Base-by-base conservation (phyloP, 2,329 filamentous ascomycete genomes). In the Cryphonectria nitschkei region DNA sequence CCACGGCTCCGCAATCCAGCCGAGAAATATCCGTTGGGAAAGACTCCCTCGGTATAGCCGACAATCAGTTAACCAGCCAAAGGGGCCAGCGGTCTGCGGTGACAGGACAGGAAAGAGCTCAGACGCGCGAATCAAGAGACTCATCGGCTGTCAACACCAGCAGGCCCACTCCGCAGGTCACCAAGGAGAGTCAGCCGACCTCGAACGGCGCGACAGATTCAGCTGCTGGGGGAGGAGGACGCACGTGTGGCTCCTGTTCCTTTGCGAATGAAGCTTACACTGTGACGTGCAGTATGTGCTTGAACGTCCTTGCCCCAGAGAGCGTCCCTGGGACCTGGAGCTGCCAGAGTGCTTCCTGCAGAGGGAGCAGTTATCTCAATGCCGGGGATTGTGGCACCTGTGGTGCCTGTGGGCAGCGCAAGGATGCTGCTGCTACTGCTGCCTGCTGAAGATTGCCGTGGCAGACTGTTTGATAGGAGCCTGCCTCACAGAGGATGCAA, bases 301-400 rank as follows among this genome's bases (percentile, higher is more conserved):
- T 89, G 34, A 89, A 95, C 74, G 92, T 95, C 1, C 81, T 95
- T 2, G 84, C 87, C 61, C 80, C 84, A 0, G 76, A 80, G 0
- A 84, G 85, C 65, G 83, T 90, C 61, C 81, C 85, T 0, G 80
- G 83, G 26, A 81, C 86, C n/a, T 95, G 93, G 93, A 81, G 80
- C 64, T 95, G 93, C 77, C 79, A 77, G 60, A 88, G 85, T 74
- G 76, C 78, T 3, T 74, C 81, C 2, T 95, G 93, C 77, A 80
- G 80, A 71, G 84, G 81, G 16, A 87, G 84, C 62, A 72, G 76
- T 29, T 95, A 93, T 77, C 76, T 90, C 67, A 95, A 95, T 76
- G 85, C 90, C 14, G 88, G 86, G 1, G 92, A 95, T 78, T 89
- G 85, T 73, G 90, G 89, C 8, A 78, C 89, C 0, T 95, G 93